These are phyloP conservation scores for Porphyrellus cyaneotinctus DNA, from an alignment of 768 basidiomycete genomes.

Conservation along the genomic window DNA sequence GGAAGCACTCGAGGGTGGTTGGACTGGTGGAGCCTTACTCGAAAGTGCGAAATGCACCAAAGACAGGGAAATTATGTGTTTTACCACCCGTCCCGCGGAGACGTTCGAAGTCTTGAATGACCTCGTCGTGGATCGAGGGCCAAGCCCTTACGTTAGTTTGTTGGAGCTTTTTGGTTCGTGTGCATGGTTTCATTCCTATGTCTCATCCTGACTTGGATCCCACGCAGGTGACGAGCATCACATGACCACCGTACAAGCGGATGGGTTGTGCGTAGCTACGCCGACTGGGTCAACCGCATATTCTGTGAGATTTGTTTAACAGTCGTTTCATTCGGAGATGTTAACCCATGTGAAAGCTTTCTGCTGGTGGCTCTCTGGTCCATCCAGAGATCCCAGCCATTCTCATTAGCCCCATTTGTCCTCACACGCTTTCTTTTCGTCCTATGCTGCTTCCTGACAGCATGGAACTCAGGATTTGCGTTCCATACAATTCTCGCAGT, in stretches of 20 bases:
- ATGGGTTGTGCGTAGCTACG: conserved; percentile 90
- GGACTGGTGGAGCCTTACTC: conserved; percentile 41
- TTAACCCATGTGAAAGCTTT: conserved; percentile 49
- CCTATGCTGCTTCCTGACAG: conserved; percentile 98
- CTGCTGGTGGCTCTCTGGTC: conserved; percentile 95
- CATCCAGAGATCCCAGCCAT: conserved; percentile 98
- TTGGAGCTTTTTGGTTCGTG: conserved; percentile 91
- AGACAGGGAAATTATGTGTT: conserved; percentile 98
- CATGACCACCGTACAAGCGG: conserved; percentile 98
- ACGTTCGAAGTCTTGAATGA: conserved; percentile 97
- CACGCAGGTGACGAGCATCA: conserved; percentile 91
- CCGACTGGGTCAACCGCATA: conserved; percentile 99
- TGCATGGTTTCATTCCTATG: background rate
- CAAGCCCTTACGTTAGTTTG: conserved; percentile 94
- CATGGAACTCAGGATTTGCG: conserved; percentile 97
- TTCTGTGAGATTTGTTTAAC: conserved; percentile 53
- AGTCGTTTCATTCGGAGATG: background rate
- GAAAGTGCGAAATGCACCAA: conserved; percentile 51
- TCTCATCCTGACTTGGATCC: conserved; percentile 1
- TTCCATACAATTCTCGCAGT: conserved; percentile 97
- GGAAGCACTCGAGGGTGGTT: conserved; percentile 91
- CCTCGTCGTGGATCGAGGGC: conserved; percentile 95
- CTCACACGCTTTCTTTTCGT: conserved; percentile 96
- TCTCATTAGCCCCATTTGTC: conserved; percentile 95
- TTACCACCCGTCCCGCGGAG: conserved; percentile 90